Evolutionary conservation across 352 stramenopile genomes (phyloP).

Genomic region (Pilasporangium apinafurcum): DNA sequence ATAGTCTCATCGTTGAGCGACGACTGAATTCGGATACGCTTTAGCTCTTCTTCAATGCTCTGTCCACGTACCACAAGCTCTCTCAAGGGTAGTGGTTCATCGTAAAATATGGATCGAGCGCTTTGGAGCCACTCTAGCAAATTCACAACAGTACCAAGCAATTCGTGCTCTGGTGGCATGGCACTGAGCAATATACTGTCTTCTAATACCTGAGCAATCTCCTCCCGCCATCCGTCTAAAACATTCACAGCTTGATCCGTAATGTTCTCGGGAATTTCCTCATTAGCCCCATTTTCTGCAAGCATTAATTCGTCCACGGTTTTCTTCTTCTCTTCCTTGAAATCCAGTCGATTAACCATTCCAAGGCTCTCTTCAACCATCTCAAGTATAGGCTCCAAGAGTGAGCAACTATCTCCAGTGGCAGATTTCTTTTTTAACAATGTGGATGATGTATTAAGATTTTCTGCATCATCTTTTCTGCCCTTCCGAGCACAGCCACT

Average conservation of each 20-base stretch:
- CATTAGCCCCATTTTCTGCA: conserved; percentile 14
- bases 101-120: conserved; percentile 74
- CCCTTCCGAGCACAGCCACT: conserved; percentile 59
- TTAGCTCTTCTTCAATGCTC: conserved; percentile 23
- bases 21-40: conserved; percentile 9
- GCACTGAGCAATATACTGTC: conserved; percentile 68
- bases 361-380: conserved; percentile 66
- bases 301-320: conserved; percentile 55
- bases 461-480: conserved; percentile 12
- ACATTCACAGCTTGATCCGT: conserved; percentile 65
- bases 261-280: conserved; percentile 16
- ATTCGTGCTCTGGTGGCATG: conserved; percentile 47
- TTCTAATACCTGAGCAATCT: conserved; percentile 46
- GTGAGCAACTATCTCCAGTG: conserved; percentile 7
- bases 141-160: conserved; percentile 38
- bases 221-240: conserved; percentile 63
- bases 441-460: too few species aligned
- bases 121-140: conserved; percentile 75
- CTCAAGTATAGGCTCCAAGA: conserved; percentile 50
- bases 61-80: conserved; percentile 51
- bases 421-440: conserved; percentile 7
- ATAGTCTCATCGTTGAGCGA: conserved; percentile 23
- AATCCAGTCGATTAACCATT: conserved; percentile 53
- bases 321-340: conserved; percentile 58
- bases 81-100: conserved; percentile 57